These are phyloP conservation scores for Suillus spraguei DNA, from an alignment of 768 basidiomycete species.

Conservation along the genomic window DNA sequence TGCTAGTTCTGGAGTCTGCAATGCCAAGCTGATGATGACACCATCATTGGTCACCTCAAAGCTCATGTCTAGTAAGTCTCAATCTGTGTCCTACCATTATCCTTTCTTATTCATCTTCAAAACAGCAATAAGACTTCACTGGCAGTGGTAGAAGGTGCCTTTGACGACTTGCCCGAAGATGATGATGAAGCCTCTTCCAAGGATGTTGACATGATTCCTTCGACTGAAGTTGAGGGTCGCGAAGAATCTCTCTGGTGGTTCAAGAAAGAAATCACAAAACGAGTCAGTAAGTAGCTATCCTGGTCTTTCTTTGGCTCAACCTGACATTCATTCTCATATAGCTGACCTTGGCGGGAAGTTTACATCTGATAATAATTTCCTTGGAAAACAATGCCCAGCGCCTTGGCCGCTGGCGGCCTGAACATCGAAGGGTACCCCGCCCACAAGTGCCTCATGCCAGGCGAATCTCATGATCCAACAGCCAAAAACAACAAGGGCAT, in stretches of 20 bases:
- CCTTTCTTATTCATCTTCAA: not conserved
- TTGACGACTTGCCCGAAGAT: not conserved
- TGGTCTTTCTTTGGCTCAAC: not conserved
- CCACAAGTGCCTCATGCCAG: not conserved
- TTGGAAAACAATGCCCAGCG: not conserved
- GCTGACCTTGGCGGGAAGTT: not conserved
- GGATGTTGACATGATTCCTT: not conserved
- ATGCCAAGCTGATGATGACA: conserved; percentile 11
- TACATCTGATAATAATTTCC: not conserved
- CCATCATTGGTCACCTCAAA: conserved; percentile 15
- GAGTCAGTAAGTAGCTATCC: conserved; percentile 1
- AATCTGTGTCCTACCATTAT: not conserved
- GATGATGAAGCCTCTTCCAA: not conserved
- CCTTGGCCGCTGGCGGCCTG: not conserved
- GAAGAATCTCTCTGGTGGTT: not conserved
- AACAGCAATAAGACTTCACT: not conserved
- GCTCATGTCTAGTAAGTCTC: conserved; percentile 18
- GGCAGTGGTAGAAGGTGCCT: not conserved
- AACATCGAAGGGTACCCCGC: not conserved
- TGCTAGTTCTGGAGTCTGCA: conserved; percentile 12
- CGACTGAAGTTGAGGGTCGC: not conserved
- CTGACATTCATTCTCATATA: not conserved
- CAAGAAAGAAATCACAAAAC: not conserved
- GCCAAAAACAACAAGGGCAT: not conserved
- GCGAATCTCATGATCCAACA: not conserved